phyloP scores from a whole-genome alignment of 1,284 basidiomycete genomes.

The Cutaneotrichosporon cyanovorans region DNA sequence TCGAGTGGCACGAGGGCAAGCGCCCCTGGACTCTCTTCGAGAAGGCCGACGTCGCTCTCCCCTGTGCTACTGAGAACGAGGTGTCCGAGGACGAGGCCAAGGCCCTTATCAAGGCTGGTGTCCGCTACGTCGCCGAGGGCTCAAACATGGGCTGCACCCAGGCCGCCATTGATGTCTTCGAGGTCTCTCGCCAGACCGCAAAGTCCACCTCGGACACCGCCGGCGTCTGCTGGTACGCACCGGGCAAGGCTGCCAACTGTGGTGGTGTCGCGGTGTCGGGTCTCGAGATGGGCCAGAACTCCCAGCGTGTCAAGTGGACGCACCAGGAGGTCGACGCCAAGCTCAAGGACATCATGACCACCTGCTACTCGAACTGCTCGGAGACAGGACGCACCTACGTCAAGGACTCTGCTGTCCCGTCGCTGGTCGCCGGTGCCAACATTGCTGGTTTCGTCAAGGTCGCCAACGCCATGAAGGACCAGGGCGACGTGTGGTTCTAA shows the following conservation, averaged over 20 bases:
- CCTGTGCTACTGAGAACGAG: slow-evolving; percentile 73
- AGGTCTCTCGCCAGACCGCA: slow-evolving; percentile 53
- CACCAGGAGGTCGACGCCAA: slow-evolving; percentile 61
- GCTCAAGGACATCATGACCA: slow-evolving; percentile 68
- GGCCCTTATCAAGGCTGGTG: slow-evolving; percentile 62
- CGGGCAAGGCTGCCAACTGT: slow-evolving; percentile 64
- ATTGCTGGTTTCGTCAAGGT: slow-evolving; percentile 65
- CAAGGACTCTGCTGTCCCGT: slow-evolving; percentile 54
- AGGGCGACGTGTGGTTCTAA: no score
- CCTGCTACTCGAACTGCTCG: slow-evolving; percentile 58
- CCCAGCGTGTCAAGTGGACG: slow-evolving; percentile 54
- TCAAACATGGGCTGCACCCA: slow-evolving; percentile 68
- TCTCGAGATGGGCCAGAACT: slow-evolving; percentile 77
- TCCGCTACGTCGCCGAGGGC: slow-evolving; percentile 68
- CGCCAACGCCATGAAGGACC: slow-evolving; percentile 53
- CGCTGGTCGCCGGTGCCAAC: slow-evolving; percentile 64
- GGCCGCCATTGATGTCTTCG: slow-evolving; percentile 67
- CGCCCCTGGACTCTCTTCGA: slow-evolving; percentile 68
- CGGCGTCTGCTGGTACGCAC: slow-evolving; percentile 58
- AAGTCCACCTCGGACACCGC: slow-evolving; percentile 39
- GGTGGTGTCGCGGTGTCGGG: slow-evolving; percentile 56
- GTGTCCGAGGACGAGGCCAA: slow-evolving; percentile 61
- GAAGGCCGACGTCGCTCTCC: slow-evolving; percentile 64
- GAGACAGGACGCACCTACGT: slow-evolving; percentile 58
- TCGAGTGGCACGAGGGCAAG: slow-evolving; percentile 62